Conservation (phyloP, 768 basidiomycete genomes). For the Naganishia vaughanmartiniae region DNA sequence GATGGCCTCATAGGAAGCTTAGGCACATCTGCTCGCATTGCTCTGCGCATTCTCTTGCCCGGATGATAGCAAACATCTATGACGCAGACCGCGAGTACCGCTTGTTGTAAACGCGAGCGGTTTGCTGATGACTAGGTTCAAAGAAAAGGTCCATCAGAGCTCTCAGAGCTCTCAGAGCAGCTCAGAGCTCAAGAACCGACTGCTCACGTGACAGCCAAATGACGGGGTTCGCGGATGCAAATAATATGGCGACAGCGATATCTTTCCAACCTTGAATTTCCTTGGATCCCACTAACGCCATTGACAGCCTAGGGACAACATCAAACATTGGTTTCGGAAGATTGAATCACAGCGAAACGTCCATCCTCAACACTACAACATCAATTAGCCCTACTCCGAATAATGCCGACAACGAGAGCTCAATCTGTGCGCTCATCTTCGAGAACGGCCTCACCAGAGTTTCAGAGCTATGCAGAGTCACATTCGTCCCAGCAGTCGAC, state of each 20-base stretch:
- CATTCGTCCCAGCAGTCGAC: conserved; percentile 5
- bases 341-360: neutral
- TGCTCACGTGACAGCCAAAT: conserved; percentile 4
- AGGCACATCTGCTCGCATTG: too few species aligned
- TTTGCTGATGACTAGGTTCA: too few species aligned
- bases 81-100: too few species aligned
- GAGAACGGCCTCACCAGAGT: conserved; percentile 15
- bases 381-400: neutral
- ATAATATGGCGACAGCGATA: conserved; percentile 3
- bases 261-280: neutral
- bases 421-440: conserved; percentile 18
- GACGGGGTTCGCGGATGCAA: conserved; percentile 6
- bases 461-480: neutral
- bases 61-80: too few species aligned
- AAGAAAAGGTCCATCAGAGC: too few species aligned
- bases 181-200: too few species aligned
- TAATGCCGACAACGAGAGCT: conserved; percentile 19
- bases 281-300: neutral
- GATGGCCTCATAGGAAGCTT: too few species aligned
- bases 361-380: neutral
- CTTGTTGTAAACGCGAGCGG: too few species aligned
- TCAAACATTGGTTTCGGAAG: neutral
- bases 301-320: neutral
- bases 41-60: too few species aligned
- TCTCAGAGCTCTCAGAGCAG: too few species aligned